Conservation (phyloP, 2,329 filamentous ascomycete genomes). For the Arthrobotrys musiformis region DNA sequence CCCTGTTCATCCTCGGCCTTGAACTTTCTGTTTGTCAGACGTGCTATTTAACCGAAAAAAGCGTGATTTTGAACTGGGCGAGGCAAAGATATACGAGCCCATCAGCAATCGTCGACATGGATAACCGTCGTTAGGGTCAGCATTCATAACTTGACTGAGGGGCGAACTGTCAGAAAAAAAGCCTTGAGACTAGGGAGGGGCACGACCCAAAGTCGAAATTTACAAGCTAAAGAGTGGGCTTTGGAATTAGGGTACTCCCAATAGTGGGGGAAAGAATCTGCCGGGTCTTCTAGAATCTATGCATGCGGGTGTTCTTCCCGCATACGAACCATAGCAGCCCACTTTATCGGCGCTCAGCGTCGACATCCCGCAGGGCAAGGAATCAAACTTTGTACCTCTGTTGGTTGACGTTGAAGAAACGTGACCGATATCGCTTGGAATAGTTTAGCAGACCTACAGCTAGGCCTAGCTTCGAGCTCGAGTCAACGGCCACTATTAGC, state of each 20-base stretch:
- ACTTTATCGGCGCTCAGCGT: conserved; percentile 45
- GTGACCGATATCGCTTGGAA: conserved; percentile 41
- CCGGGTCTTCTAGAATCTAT: conserved; percentile 53
- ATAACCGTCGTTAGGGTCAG: conserved; percentile 11
- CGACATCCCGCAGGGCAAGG: conserved; percentile 39
- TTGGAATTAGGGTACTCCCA: conserved; percentile 17
- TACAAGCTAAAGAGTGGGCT: neutral
- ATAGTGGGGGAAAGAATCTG: conserved; percentile 30
- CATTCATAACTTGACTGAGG: conserved; percentile 27
- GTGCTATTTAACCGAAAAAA: conserved; percentile 55
- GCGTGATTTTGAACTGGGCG: conserved; percentile 41
- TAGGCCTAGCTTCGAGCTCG: neutral
- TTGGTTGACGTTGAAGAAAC: conserved; percentile 14
- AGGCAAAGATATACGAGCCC: conserved; percentile 47
- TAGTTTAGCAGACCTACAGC: neutral
- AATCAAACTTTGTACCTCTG: neutral
- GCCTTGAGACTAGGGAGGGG: conserved; percentile 29
- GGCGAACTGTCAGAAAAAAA: conserved; percentile 34
- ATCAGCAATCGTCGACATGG: conserved; percentile 42
- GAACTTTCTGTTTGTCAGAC: conserved; percentile 51
- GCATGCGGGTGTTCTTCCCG: conserved; percentile 51
- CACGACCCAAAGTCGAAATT: conserved; percentile 10
- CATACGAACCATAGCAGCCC: conserved; percentile 29
- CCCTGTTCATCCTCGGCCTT: conserved; percentile 20
- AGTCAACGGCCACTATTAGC: neutral